phyloP scores from a whole-genome alignment of 2,329 filamentous ascomycete species.

The Pseudopyrenochaeta lycopersici region DNA sequence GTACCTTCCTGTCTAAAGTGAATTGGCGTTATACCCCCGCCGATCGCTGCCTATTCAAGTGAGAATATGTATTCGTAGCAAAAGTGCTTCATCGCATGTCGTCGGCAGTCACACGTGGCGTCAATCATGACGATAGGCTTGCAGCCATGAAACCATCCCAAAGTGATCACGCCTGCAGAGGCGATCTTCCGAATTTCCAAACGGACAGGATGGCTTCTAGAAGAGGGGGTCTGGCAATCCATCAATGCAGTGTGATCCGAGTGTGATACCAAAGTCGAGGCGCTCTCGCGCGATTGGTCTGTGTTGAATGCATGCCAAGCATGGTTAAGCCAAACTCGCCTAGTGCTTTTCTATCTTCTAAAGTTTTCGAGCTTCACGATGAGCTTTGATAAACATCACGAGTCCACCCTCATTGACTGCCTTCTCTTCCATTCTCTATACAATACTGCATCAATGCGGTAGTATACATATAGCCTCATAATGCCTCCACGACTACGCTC shows the following conservation, averaged over 20 bases:
- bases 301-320: neutral
- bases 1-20: neutral
- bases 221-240: slow-evolving; percentile 13
- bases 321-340: neutral
- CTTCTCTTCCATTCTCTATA: slow-evolving; percentile 13
- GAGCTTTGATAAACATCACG: slow-evolving; percentile 22
- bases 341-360: slow-evolving; percentile 7
- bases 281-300: too few species aligned
- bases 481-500: slow-evolving; percentile 49
- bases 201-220: slow-evolving; percentile 19
- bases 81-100: neutral
- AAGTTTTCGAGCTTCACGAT: slow-evolving; percentile 29
- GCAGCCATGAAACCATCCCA: slow-evolving; percentile 29
- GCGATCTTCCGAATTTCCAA: slow-evolving; percentile 34
- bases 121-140: slow-evolving; percentile 28
- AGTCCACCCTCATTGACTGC: slow-evolving; percentile 15
- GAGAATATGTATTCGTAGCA: too few species aligned
- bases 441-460: slow-evolving; percentile 35
- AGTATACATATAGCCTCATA: slow-evolving; percentile 24
- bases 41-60: too few species aligned
- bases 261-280: neutral
- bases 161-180: slow-evolving; percentile 20
- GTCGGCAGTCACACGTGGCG: slow-evolving; percentile 1
- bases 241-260: slow-evolving; percentile 21
- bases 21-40: too few species aligned